Conservation (phyloP, 1,284 basidiomycete species). For the Ganoderma meredithae region DNA sequence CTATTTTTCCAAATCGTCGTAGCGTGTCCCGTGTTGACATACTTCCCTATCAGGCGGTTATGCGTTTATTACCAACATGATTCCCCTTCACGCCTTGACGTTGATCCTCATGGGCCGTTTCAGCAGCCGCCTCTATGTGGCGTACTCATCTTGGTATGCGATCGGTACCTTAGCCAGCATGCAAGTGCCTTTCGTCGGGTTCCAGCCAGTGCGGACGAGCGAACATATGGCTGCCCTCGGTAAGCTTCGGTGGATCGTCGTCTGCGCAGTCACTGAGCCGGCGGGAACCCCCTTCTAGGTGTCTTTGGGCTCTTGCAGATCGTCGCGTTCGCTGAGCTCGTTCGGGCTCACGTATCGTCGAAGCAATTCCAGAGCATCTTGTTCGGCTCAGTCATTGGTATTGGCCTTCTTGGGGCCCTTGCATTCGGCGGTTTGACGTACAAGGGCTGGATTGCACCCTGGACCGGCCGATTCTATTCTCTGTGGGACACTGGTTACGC, state of each 20-base stretch:
- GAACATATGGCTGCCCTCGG: constrained; percentile 99
- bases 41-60: constrained; percentile 76
- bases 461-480: constrained; percentile 99
- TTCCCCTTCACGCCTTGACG: constrained; percentile 93
- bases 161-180: constrained; percentile 97
- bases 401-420: constrained; percentile 77
- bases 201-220: constrained; percentile 97
- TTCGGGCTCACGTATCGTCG: constrained; percentile 89
- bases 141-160: constrained; percentile 97
- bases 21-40: constrained; percentile 7
- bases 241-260: constrained; percentile 39
- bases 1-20: constrained; percentile 1
- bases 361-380: constrained; percentile 93
- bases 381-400: constrained; percentile 71
- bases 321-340: constrained; percentile 91
- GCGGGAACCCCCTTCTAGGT: constrained; percentile 49
- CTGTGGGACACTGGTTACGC: constrained; percentile 99
- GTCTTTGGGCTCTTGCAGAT: constrained; percentile 98
- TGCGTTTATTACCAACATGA: constrained; percentile 99
- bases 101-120: constrained; percentile 98
- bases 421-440: constrained; percentile 87
- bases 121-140: constrained; percentile 91
- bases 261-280: constrained; percentile 19
- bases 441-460: constrained; percentile 96
- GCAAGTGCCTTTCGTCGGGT: constrained; percentile 99